Conservation (phyloP, 148 eudicot genomes). For the Arbutus unedo region DNA sequence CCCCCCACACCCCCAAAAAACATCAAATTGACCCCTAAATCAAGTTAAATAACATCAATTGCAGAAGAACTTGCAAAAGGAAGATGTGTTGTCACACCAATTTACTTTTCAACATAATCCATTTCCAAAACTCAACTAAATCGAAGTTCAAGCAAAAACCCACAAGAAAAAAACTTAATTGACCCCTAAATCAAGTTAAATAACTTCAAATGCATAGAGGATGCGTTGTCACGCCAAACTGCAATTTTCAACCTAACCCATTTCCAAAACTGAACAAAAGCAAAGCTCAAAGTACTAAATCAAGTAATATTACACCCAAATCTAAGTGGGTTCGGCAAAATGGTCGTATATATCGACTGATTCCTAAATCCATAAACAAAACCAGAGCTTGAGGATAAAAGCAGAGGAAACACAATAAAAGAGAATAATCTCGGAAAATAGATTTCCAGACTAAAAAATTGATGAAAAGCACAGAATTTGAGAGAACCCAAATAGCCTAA, state of each 20-base stretch:
- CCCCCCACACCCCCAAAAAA: not conserved
- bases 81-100: not conserved
- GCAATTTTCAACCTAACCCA: slow-evolving; percentile 7
- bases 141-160: not conserved
- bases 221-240: not conserved
- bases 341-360: not conserved
- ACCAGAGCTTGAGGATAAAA: not conserved
- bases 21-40: not conserved
- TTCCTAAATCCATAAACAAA: not conserved
- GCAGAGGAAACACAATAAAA: not conserved
- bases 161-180: not conserved
- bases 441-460: not conserved
- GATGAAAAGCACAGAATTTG: not conserved
- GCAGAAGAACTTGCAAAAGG: not conserved
- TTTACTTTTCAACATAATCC: not conserved
- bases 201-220: not conserved
- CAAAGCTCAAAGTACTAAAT: slow-evolving; percentile 7
- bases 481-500: not conserved
- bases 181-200: not conserved
- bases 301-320: not conserved
- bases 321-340: not conserved
- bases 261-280: slow-evolving; percentile 6
- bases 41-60: not conserved
- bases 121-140: not conserved
- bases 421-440: not conserved